phyloP scores from a whole-genome alignment of 257 asterid species.

The Eucommia ulmoides region DNA sequence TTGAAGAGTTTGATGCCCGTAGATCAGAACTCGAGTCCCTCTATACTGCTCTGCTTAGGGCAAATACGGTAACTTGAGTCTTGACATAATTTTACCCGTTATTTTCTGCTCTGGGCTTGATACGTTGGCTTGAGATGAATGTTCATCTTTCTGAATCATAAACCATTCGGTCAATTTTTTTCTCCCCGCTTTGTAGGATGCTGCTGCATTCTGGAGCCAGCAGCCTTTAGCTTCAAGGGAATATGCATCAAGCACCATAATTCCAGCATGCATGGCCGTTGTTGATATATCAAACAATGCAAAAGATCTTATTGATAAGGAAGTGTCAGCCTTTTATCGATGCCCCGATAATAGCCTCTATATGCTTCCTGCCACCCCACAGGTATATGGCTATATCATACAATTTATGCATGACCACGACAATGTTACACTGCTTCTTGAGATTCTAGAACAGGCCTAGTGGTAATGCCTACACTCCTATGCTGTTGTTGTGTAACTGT shows the following conservation, averaged over 20 bases:
- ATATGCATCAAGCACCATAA: constrained; percentile 83
- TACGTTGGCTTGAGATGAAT: too few relatives aligned
- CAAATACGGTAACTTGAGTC: constrained; percentile 89
- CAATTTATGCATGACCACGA: too few relatives aligned
- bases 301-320: constrained; percentile 79
- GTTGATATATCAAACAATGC: constrained; percentile 67
- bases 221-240: constrained; percentile 91
- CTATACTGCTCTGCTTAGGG: constrained; percentile 72
- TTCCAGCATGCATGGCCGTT: constrained; percentile 79
- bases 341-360: constrained; percentile 84
- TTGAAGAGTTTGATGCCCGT: constrained; percentile 95
- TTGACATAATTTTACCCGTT: too few relatives aligned
- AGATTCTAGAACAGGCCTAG: too few relatives aligned
- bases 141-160: background rate
- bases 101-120: too few relatives aligned
- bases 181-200: constrained; percentile 47
- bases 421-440: too few relatives aligned
- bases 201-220: constrained; percentile 96
- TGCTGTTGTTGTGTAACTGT: too few relatives aligned
- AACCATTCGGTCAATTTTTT: background rate
- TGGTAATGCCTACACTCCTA: too few relatives aligned
- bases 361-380: constrained; percentile 97
- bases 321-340: constrained; percentile 79
- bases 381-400: too few relatives aligned
- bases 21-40: constrained; percentile 88